These are phyloP conservation scores for Phyllosticta capitalensis DNA, from an alignment of 2,329 filamentous ascomycete genomes.

Conservation along the genomic window DNA sequence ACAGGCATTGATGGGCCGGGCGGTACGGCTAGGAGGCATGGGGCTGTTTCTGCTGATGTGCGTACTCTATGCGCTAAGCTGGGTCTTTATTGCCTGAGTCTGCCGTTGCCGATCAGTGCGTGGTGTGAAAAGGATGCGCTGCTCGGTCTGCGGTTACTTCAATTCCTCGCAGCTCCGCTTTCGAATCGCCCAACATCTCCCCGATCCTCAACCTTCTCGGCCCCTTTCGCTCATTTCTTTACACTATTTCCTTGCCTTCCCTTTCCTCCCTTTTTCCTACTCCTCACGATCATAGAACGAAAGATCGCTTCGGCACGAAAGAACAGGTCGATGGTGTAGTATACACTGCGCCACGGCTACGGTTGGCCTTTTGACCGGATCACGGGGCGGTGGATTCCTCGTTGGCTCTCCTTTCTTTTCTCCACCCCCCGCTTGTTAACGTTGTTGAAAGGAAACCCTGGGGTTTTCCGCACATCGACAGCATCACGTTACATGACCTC, in stretches of 20 bases:
- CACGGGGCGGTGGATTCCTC: not conserved
- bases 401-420: not conserved
- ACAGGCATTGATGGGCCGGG: not conserved
- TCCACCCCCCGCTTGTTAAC: not conserved
- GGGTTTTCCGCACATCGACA: not conserved
- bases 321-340: not conserved
- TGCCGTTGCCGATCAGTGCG: not conserved
- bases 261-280: not conserved
- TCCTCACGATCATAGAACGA: not conserved
- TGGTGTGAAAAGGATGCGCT: not conserved
- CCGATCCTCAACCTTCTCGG: not conserved
- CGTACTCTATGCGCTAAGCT: conserved; percentile 6
- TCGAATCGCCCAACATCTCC: not conserved
- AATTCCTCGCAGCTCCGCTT: not conserved
- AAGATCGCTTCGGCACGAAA: not conserved
- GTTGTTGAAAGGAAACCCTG: not conserved
- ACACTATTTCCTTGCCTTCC: not conserved
- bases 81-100: conserved; percentile 1
- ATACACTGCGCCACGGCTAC: not conserved
- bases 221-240: not conserved
- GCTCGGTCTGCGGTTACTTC: not conserved
- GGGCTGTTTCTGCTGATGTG: conserved; percentile 11
- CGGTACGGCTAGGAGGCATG: conserved; percentile 1
- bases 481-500: too few species aligned
- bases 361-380: not conserved